A percentile compares a stretch with the other conserved stretches of the same genome.
These are phyloP conservation scores for Aquilaria yunnanensis DNA, from an alignment of 345 rosid species.

Conservation along the genomic window DNA sequence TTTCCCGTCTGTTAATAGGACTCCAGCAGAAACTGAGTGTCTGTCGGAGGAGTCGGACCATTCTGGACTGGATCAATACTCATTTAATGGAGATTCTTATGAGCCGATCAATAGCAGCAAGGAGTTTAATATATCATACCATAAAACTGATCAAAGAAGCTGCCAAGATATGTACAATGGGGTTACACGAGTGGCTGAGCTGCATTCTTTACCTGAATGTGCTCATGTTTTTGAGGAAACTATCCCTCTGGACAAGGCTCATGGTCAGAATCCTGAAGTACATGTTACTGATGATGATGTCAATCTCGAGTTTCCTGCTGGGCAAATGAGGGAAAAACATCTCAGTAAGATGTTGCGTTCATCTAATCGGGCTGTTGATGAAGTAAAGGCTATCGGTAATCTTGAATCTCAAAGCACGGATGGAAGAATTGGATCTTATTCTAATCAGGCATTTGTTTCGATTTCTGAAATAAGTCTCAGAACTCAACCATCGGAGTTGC, in stretches of 20 bases:
- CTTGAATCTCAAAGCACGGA: conserved; percentile 24
- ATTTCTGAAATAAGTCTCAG: conserved; percentile 71
- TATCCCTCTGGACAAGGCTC: too few species aligned
- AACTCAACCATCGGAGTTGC: conserved; percentile 74
- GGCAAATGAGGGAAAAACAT: conserved; percentile 24
- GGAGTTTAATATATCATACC: conserved; percentile 69
- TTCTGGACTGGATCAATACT: conserved; percentile 42
- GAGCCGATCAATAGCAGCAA: conserved; percentile 47
- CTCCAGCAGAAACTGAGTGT: conserved; percentile 58
- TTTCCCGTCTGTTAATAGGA: conserved; percentile 42
- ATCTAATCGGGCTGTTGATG: conserved; percentile 16
- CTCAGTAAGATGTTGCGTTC: conserved; percentile 42
- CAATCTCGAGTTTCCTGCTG: conserved; percentile 24
- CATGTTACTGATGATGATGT: conserved; percentile 30
- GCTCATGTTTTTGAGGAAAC: too few species aligned
- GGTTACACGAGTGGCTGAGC: too few species aligned
- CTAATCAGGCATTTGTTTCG: conserved; percentile 50
- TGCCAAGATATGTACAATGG: too few species aligned
- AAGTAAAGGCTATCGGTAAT: conserved; percentile 27
- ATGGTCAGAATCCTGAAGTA: conserved; percentile 16
- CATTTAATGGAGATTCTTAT: conserved; percentile 49
- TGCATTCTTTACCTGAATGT: too few species aligned
- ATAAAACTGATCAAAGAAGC: conserved; percentile 45
- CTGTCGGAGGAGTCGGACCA: conserved; percentile 54
- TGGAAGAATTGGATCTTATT: conserved; percentile 31